Base-by-base conservation (phyloP, 345 rosid species). In the Garcia nutans region DNA sequence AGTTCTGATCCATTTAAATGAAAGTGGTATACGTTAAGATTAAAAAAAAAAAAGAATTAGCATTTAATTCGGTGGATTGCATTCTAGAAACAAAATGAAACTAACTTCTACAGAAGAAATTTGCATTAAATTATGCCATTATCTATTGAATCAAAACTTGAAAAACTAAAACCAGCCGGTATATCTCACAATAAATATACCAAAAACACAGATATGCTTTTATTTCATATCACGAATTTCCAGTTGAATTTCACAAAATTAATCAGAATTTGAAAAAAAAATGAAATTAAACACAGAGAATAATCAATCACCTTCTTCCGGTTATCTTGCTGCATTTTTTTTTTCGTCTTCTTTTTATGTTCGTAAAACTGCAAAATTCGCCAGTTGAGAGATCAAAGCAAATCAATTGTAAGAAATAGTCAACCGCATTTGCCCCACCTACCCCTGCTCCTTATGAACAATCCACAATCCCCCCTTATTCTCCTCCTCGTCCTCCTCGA, bases 401-500 rank as follows among this genome's bases (percentile, higher is more conserved):
- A 24, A 24, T 62, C 33, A 26, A 42, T 44, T 60, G 24, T 12
- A 1, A 65, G 58, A 64, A 71, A 74, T 69, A 71, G 82, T 91
- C 88, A 94, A 58, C 93, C 97, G 76, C 97, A 94, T 87, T 91
- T 88, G 78, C 93, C 93, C 94, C 96, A 87, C 62, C 92, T 70
- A 79, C 89, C 90, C 72, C 91, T 81, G 80, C 93, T 85, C 82
- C 92, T 82, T 71, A 89, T 89, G 47, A 86, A 76, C 80, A 90
- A 74, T 23, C 85, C 88, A 49, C 77, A 88, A 81, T 87, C 88
- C 88, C 85, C 78, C 82, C 89, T 72, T 64, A 74, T 62, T 83
- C 86, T 84, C 76, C 90, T 84, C 83, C 86, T 87, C 69, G 74
- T 84, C 76, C 90, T 84, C 83, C 86, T 87, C 69, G 74, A 85